A percentile compares a stretch with the other conserved stretches of the same genome.
phyloP scores from a whole-genome alignment of 352 stramenopile species.

The Phytopythium vexans region DNA sequence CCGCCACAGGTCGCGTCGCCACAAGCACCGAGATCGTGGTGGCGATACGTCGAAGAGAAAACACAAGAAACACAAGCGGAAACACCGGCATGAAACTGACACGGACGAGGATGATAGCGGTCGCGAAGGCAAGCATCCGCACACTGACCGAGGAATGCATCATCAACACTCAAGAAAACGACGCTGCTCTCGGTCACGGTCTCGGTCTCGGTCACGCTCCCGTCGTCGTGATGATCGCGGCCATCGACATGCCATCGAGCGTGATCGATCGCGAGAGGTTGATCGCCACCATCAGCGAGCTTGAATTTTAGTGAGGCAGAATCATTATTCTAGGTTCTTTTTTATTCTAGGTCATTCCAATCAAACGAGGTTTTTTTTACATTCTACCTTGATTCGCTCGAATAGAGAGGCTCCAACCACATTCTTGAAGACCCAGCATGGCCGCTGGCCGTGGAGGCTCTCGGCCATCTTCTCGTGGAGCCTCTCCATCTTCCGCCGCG shows the following conservation, averaged over 20 bases:
- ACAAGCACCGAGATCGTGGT: background rate
- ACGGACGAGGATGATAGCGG: slow-evolving; percentile 1
- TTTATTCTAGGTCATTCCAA: background rate
- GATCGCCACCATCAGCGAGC: background rate
- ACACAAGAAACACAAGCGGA: slow-evolving; percentile 22
- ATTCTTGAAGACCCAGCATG: too few species aligned
- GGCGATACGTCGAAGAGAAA: slow-evolving; percentile 12
- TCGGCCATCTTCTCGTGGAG: too few species aligned
- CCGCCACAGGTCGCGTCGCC: slow-evolving; percentile 5
- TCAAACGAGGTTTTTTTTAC: too few species aligned
- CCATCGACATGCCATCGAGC: too few species aligned
- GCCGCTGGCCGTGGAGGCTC: too few species aligned
- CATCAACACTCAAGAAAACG: background rate
- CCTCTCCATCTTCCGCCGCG: too few species aligned
- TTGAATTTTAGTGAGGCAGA: too few species aligned
- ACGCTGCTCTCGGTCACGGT: slow-evolving; percentile 11
- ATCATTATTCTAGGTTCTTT: too few species aligned
- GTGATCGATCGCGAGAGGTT: background rate
- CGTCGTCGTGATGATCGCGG: too few species aligned
- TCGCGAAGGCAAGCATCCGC: slow-evolving; percentile 6
- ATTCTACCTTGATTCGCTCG: too few species aligned
- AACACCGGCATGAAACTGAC: slow-evolving; percentile 4
- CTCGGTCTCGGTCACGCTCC: background rate
- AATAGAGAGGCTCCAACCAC: too few species aligned
- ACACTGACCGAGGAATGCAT: background rate